These are phyloP conservation scores for Alopecurus myosuroides DNA, from an alignment of 176 grass and related monocot species.

Conservation along the genomic window DNA sequence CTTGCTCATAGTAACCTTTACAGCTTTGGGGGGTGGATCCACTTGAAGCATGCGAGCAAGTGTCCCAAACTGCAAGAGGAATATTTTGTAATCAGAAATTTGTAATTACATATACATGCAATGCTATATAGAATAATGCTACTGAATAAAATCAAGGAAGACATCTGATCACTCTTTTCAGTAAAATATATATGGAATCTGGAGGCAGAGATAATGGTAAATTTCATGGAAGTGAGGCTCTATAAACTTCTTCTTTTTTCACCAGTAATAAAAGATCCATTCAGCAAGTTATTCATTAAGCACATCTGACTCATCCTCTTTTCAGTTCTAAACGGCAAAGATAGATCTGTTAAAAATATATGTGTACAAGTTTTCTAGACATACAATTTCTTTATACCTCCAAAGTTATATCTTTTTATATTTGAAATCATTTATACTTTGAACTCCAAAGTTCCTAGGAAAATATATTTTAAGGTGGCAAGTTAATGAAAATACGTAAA, in stretches of 20 bases:
- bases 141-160: background rate
- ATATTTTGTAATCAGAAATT: conserved; percentile 14
- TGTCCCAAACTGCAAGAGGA: conserved; percentile 71
- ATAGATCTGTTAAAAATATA: background rate
- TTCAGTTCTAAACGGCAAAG: background rate
- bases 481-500: conserved; percentile 14
- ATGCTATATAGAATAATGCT: conserved; percentile 1
- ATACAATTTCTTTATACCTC: background rate
- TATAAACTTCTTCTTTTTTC: background rate
- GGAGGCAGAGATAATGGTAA: background rate
- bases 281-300: conserved; percentile 5
- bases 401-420: background rate
- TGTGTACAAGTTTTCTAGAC: background rate
- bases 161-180: background rate
- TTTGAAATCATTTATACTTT: background rate
- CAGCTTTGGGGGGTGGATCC: conserved; percentile 94
- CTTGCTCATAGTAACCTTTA: conserved; percentile 91
- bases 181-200: background rate
- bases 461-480: background rate
- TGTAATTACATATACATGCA: background rate
- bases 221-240: background rate
- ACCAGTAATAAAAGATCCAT: background rate
- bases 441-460: background rate
- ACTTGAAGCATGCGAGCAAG: conserved; percentile 99
- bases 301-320: background rate